phyloP scores from a whole-genome alignment of 1,284 basidiomycete species.

The Boletellus deceptivus region DNA sequence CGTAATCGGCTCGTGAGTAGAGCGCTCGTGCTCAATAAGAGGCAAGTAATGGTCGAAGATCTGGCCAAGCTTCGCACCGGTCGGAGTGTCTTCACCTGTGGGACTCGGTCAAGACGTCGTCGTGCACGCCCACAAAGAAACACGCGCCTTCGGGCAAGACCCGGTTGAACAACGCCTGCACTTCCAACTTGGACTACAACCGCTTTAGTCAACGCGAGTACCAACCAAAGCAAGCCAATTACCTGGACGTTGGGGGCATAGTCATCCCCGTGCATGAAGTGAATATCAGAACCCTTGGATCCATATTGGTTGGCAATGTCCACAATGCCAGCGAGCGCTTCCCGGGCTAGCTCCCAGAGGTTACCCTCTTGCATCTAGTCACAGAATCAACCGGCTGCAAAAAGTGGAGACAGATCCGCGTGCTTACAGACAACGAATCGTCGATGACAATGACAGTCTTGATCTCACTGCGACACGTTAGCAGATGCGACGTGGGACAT shows the following conservation, averaged over 20 bases:
- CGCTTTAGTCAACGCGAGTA: neutral
- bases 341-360: constrained; percentile 40
- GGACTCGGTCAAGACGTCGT: neutral
- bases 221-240: neutral
- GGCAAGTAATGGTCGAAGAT: constrained; percentile 42
- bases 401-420: neutral
- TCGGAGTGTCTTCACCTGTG: constrained; percentile 43
- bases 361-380: constrained; percentile 38
- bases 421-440: constrained; percentile 44
- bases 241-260: constrained; percentile 38
- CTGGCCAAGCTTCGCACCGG: constrained; percentile 39
- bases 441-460: constrained; percentile 44
- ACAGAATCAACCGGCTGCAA: constrained; percentile 1
- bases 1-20: constrained; percentile 41
- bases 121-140: neutral
- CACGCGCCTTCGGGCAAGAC: constrained; percentile 32
- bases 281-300: constrained; percentile 43
- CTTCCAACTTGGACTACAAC: constrained; percentile 23
- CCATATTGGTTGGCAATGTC: constrained; percentile 41
- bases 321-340: constrained; percentile 43
- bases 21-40: constrained; percentile 34
- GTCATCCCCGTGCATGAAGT: constrained; percentile 42
- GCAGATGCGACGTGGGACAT: neutral
- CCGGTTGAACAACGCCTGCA: constrained; percentile 30
- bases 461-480: constrained; percentile 25